phyloP scores from a whole-genome alignment of 164 flowering plant species.

The Dillenia suffruticosa region DNA sequence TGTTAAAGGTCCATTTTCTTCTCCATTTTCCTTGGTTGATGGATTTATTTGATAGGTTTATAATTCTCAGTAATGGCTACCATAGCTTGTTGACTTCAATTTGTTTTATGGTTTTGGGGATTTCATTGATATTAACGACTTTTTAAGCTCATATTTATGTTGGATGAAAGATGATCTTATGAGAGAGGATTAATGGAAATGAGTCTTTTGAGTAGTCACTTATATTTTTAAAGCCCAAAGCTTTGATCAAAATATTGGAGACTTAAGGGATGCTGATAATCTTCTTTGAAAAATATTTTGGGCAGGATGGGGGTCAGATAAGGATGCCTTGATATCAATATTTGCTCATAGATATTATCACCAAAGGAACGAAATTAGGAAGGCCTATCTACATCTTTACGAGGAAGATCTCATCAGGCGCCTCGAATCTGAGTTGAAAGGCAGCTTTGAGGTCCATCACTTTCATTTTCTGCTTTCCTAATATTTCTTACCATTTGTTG shows the following conservation, averaged over 20 bases:
- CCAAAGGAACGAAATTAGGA: constrained; percentile 31
- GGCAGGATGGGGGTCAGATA: constrained; percentile 46
- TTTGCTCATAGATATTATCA: constrained; percentile 31
- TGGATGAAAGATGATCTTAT: too few species aligned
- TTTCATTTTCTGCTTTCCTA: not conserved
- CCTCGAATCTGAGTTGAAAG: constrained; percentile 36
- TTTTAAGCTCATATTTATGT: not conserved
- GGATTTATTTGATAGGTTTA: not conserved
- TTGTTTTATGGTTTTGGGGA: not conserved
- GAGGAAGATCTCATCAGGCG: constrained; percentile 31
- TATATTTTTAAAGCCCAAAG: too few species aligned
- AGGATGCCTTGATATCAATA: constrained; percentile 25
- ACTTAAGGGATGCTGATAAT: too few species aligned
- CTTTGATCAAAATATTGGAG: too few species aligned
- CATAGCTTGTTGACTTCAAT: not conserved
- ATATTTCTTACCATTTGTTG: not conserved
- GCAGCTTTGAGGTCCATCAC: constrained; percentile 31
- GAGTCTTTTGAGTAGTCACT: too few species aligned
- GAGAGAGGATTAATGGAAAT: too few species aligned
- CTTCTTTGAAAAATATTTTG: too few species aligned
- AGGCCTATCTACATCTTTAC: constrained; percentile 27
- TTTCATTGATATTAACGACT: not conserved
- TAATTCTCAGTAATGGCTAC: too few species aligned
- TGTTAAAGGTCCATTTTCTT: too few species aligned
- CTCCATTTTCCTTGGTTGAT: not conserved